These are phyloP conservation scores for Stygiomarasmius scandens DNA, from an alignment of 1,284 basidiomycete species.

Conservation along the genomic window DNA sequence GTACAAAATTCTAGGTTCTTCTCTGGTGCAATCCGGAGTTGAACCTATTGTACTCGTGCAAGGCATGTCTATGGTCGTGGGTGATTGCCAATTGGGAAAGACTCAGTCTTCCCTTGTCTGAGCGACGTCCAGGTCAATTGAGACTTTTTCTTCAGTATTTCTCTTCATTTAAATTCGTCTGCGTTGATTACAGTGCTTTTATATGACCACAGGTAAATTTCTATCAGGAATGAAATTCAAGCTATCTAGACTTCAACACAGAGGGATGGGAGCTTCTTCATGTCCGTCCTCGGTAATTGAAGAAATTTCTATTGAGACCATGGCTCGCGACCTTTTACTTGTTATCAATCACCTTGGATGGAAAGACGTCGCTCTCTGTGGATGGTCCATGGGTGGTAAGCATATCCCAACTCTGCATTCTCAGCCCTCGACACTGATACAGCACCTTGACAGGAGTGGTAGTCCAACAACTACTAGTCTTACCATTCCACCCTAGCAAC, in stretches of 20 bases:
- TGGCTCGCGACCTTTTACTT: slow-evolving; percentile 43
- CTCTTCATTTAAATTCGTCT: background rate
- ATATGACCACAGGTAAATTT: slow-evolving; percentile 34
- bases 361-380: slow-evolving; percentile 42
- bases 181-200: slow-evolving; percentile 26
- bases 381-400: slow-evolving; percentile 43
- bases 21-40: background rate
- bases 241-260: slow-evolving; percentile 11
- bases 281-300: slow-evolving; percentile 34
- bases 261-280: slow-evolving; percentile 42
- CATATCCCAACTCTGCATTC: too few relatives aligned
- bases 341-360: slow-evolving; percentile 41
- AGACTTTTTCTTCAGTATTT: background rate
- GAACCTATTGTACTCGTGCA: slow-evolving; percentile 36
- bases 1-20: background rate
- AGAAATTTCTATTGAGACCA: slow-evolving; percentile 40
- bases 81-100: slow-evolving; percentile 38
- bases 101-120: slow-evolving; percentile 27
- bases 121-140: slow-evolving; percentile 31
- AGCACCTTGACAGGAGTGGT: slow-evolving; percentile 35
- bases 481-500: slow-evolving; percentile 37
- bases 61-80: slow-evolving; percentile 32
- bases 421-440: too few relatives aligned
- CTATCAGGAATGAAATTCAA: background rate
- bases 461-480: slow-evolving; percentile 44